Percentiles rank a stretch among this genome's conserved stretches.
phyloP scores from a whole-genome alignment of 2,329 filamentous ascomycete genomes.

The Botrytis tulipae region DNA sequence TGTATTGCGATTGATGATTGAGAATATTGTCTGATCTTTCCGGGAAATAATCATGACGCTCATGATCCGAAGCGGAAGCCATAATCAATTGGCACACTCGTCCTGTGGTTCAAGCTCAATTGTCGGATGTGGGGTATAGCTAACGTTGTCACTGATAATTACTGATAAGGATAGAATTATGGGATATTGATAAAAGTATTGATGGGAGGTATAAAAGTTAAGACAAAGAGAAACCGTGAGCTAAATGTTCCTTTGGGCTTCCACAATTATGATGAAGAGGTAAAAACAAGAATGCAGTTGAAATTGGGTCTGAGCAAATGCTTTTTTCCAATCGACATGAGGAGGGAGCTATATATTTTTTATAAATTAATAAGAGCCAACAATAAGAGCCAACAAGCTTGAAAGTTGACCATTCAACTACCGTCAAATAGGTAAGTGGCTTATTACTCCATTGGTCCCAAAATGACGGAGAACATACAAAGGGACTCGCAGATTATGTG shows the following conservation, averaged over 20 bases:
- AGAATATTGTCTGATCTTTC: background rate
- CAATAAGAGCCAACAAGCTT: background rate
- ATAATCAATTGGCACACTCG: slow-evolving; percentile 1
- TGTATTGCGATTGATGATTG: background rate
- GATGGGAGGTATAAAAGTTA: background rate
- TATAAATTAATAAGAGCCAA: background rate
- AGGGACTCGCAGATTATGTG: background rate
- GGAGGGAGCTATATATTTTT: background rate
- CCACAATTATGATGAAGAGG: background rate
- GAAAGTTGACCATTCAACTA: background rate
- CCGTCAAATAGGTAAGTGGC: background rate
- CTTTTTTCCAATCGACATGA: background rate
- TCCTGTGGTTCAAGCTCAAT: background rate
- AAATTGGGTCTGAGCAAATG: too few species aligned
- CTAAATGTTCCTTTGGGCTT: background rate
- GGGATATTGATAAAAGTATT: background rate
- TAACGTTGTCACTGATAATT: background rate
- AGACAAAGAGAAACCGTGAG: background rate
- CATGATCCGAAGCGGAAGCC: slow-evolving; percentile 4
- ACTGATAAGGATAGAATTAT: background rate
- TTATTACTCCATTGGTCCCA: background rate
- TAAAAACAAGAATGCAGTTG: background rate
- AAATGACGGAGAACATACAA: background rate
- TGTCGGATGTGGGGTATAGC: background rate
- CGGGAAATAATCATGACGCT: slow-evolving; percentile 2